Evolutionary conservation across 2,329 filamentous ascomycete species (phyloP).

Genomic region (Pochonia chlamydosporia): DNA sequence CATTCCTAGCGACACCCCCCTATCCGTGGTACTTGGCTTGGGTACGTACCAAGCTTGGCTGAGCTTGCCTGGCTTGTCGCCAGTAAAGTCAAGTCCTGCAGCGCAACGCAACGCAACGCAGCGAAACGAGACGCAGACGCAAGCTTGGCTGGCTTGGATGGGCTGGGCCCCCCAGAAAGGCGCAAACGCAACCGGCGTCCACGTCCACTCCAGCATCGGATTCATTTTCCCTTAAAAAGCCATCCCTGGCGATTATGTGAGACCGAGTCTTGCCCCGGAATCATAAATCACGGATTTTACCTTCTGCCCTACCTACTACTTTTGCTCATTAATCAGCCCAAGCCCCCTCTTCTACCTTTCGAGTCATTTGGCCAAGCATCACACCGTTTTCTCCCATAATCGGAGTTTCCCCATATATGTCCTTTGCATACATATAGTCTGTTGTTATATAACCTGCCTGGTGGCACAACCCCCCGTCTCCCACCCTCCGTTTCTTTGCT

Average conservation of each 20-base stretch:
- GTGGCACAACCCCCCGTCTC: neutral
- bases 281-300: neutral
- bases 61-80: too few species aligned
- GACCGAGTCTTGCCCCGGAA: neutral
- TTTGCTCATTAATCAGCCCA: constrained; percentile 6
- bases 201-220: neutral
- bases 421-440: neutral
- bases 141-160: neutral
- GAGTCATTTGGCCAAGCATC: constrained; percentile 2
- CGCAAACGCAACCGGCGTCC: neutral
- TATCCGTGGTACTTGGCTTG: neutral
- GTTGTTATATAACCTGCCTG: constrained; percentile 2
- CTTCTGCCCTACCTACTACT: neutral
- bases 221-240: neutral
- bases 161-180: neutral
- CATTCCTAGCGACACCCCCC: neutral
- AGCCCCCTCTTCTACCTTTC: neutral
- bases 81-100: too few species aligned
- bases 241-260: constrained; percentile 7
- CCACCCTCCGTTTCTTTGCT: neutral
- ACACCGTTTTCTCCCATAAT: neutral
- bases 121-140: too few species aligned
- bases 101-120: too few species aligned
- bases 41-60: neutral
- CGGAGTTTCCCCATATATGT: neutral